Evolutionary conservation across 306 rosid species (phyloP), one percentile per base, ranked within the genome.

Genomic region (Quercus robur): DNA sequence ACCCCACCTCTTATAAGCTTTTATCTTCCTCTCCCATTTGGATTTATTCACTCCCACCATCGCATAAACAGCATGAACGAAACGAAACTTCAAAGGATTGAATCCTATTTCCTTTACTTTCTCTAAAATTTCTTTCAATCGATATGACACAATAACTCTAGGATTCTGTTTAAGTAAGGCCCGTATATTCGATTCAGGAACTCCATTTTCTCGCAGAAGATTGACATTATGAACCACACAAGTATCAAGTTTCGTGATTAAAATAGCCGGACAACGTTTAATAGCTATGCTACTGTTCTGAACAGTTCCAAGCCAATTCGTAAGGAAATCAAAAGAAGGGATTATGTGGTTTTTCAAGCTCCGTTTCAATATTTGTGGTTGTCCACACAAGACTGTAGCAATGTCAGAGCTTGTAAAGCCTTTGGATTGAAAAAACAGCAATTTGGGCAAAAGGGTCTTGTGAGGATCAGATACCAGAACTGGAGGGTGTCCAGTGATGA

Each of bases 41-140:
- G 83, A 49, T 77, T 86, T 68, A 11, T 54, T 75, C 58, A 84
- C 11, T 2, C 69, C 6, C 13, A 17, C 19, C 72, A 81, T 75
- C 14, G 85, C 87, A 12, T n/a, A 3, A 57, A 88, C 56, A 0
- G 92, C 97, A 0, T n/a, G 0, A 5, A 13, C 6, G 59, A 91
- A 89, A 9, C 33, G 19, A 1, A 33, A 1, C 6, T 38, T 77
- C 15, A 57, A 75, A 75, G 85, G 19, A 58, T 80, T 28, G 69
- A 92, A 83, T 7, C 90, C 89, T 85, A 93, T 35, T 12, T 70
- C 70, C 78, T 73, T 87, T 0, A 93, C 56, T 77, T 81, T 75
- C 49, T 62, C 77, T 1, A 83, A 75, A 1, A 19, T 49, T 61
- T n/a, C 12, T 20, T 30, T 18, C 28, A 90, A 18, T 25, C 8